Evolutionary conservation across 352 stramenopile species (phyloP).

Genomic region (Pythium coloratum): DNA sequence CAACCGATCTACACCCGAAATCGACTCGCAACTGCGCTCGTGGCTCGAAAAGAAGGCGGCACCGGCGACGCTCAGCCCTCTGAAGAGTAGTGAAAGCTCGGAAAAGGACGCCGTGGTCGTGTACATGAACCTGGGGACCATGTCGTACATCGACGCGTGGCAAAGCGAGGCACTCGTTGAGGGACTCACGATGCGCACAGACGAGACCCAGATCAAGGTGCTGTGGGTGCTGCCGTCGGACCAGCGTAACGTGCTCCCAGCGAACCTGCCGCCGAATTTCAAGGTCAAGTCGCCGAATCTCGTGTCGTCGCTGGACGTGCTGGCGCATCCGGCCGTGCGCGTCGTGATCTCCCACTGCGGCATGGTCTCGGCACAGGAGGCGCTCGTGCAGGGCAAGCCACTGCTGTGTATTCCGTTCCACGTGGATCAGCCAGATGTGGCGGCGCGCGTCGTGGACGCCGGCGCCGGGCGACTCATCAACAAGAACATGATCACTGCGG

Average conservation of each 20-base stretch:
- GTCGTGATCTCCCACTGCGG: conserved; percentile 88
- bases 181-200: conserved; percentile 46
- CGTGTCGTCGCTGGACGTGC: conserved; percentile 64
- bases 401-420: conserved; percentile 89
- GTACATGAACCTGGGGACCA: conserved; percentile 76
- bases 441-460: conserved; percentile 72
- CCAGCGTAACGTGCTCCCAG: conserved; percentile 62
- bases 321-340: conserved; percentile 55
- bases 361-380: conserved; percentile 83
- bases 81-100: conserved; percentile 5
- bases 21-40: conserved; percentile 31
- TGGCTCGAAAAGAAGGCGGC: conserved; percentile 39
- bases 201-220: conserved; percentile 55
- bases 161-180: conserved; percentile 75
- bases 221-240: conserved; percentile 79
- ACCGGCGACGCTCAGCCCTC: conserved; percentile 4
- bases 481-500: conserved; percentile 64
- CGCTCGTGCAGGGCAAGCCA: conserved; percentile 72
- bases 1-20: conserved; percentile 35
- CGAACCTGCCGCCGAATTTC: conserved; percentile 51
- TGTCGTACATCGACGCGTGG: conserved; percentile 82
- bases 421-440: conserved; percentile 84
- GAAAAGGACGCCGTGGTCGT: conserved; percentile 41
- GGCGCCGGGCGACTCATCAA: conserved; percentile 69
- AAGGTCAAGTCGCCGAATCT: conserved; percentile 61